A percentile compares a stretch with the other conserved stretches of the same genome.
Conservation (phyloP, 495 filamentous ascomycete genomes). For the Pyronema domesticum region DNA sequence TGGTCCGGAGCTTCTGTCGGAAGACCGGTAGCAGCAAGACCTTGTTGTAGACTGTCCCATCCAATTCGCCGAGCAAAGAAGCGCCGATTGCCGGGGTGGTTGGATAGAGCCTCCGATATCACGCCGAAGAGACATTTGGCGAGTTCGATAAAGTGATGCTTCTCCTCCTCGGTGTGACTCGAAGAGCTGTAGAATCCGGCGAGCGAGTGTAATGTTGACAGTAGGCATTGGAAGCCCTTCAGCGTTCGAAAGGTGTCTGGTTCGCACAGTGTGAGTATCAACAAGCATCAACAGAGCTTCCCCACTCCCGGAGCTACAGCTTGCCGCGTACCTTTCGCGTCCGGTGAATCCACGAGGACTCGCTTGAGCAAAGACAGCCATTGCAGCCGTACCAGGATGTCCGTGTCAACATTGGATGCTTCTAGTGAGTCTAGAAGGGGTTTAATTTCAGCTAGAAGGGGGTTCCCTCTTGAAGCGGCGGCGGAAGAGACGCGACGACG, state of each 20-base stretch:
- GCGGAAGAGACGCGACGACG: slow-evolving; percentile 21
- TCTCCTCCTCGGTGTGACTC: slow-evolving; percentile 41
- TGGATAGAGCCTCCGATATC: slow-evolving; percentile 55
- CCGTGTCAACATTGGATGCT: slow-evolving; percentile 15
- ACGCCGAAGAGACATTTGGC: slow-evolving; percentile 52
- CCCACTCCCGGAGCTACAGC: background rate
- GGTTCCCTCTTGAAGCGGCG: slow-evolving; percentile 19
- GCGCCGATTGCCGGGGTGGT: slow-evolving; percentile 68
- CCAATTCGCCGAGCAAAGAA: slow-evolving; percentile 69
- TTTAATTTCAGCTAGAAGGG: slow-evolving; percentile 22
- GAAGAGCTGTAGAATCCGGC: slow-evolving; percentile 53
- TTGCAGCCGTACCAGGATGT: slow-evolving; percentile 23
- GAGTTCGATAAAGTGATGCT: slow-evolving; percentile 45
- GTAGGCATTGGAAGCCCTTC: slow-evolving; percentile 57
- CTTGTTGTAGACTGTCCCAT: slow-evolving; percentile 56
- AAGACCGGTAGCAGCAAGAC: slow-evolving; percentile 40
- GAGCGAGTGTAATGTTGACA: slow-evolving; percentile 47
- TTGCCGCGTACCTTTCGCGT: slow-evolving; percentile 20
- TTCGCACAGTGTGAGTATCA: slow-evolving; percentile 22
- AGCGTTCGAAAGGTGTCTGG: slow-evolving; percentile 74
- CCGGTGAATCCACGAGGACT: slow-evolving; percentile 22
- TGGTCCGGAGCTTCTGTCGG: slow-evolving; percentile 48
- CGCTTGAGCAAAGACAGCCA: slow-evolving; percentile 24
- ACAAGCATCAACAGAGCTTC: background rate
- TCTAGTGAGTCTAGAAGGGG: slow-evolving; percentile 25